Conservation (phyloP, 2,329 filamentous ascomycete genomes). For the Chlorencoelia australis region DNA sequence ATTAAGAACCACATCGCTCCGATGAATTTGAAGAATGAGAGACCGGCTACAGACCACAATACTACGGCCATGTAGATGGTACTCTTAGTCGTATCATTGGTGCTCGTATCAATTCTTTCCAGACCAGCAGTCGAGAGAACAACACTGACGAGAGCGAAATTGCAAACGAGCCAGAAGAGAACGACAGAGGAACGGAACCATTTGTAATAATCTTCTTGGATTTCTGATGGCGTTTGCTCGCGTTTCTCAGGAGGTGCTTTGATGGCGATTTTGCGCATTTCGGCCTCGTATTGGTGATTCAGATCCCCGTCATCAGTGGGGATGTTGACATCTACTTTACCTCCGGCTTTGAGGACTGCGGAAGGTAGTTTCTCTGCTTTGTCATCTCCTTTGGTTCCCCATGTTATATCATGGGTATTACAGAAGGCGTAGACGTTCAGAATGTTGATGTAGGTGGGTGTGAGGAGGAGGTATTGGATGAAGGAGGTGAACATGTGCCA, state of each 20-base stretch:
- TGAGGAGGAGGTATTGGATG: slow-evolving; percentile 87
- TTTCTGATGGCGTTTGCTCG: slow-evolving; percentile 50
- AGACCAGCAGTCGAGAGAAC: slow-evolving; percentile 81
- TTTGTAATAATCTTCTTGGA: slow-evolving; percentile 97
- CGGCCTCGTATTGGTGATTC: slow-evolving; percentile 87
- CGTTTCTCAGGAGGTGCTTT: slow-evolving; percentile 69
- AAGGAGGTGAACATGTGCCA: slow-evolving; percentile 99
- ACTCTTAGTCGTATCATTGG: slow-evolving; percentile 40
- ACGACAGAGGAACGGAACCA: slow-evolving; percentile 90
- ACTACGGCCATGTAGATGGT: slow-evolving; percentile 28
- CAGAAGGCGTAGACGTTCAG: slow-evolving; percentile 99
- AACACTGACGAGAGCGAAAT: slow-evolving; percentile 77
- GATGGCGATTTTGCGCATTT: slow-evolving; percentile 60
- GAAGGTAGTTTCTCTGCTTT: slow-evolving; percentile 84
- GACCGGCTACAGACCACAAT: slow-evolving; percentile 28
- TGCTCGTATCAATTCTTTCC: slow-evolving; percentile 63
- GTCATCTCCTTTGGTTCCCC: slow-evolving; percentile 97
- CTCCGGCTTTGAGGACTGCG: slow-evolving; percentile 83
- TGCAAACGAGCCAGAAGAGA: slow-evolving; percentile 91
- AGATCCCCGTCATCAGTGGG: slow-evolving; percentile 88
- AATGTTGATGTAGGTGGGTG: slow-evolving; percentile 95
- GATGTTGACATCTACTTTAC: slow-evolving; percentile 82
- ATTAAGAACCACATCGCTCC: slow-evolving; percentile 53
- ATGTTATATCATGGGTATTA: slow-evolving; percentile 95
- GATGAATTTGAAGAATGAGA: slow-evolving; percentile 27